Percentiles rank a stretch among this genome's conserved stretches.
Evolutionary conservation across 2,329 filamentous ascomycete genomes (phyloP).

Genomic region (Zarea fungicola): DNA sequence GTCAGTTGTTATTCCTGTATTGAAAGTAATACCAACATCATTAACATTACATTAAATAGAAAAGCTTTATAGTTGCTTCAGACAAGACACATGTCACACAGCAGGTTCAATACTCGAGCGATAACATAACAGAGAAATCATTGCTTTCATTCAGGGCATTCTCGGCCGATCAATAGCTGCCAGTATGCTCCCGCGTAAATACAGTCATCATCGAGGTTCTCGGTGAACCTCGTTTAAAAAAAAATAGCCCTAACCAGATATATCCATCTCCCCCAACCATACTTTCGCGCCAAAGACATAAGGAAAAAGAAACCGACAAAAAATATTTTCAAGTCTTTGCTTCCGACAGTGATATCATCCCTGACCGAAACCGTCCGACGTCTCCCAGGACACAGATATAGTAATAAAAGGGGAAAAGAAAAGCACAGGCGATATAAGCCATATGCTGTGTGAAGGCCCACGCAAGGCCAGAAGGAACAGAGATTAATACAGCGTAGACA

Average conservation of each 20-base stretch:
- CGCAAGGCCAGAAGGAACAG: background rate
- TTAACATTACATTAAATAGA: too few species aligned
- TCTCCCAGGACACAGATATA: background rate
- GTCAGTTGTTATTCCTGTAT: too few species aligned
- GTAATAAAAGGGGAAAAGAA: background rate
- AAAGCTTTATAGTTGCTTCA: too few species aligned
- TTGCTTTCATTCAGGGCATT: slow-evolving; percentile 25
- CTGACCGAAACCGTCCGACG: background rate
- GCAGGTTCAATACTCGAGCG: background rate
- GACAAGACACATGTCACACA: too few species aligned
- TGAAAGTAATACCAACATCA: too few species aligned
- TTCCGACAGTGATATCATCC: background rate
- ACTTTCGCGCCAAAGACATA: slow-evolving; percentile 4
- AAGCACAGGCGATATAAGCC: background rate
- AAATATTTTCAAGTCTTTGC: background rate
- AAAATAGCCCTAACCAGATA: slow-evolving; percentile 7
- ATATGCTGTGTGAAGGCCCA: too few species aligned
- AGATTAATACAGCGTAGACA: slow-evolving; percentile 1
- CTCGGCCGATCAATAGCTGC: background rate
- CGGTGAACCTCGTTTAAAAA: background rate
- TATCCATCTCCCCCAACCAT: slow-evolving; percentile 7
- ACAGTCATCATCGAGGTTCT: slow-evolving; percentile 18
- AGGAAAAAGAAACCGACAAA: background rate
- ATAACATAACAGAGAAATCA: slow-evolving; percentile 17
- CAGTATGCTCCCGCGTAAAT: slow-evolving; percentile 21